Base-by-base conservation (phyloP, 2,329 filamentous ascomycete genomes). In the Fusarium fujikuroi region DNA sequence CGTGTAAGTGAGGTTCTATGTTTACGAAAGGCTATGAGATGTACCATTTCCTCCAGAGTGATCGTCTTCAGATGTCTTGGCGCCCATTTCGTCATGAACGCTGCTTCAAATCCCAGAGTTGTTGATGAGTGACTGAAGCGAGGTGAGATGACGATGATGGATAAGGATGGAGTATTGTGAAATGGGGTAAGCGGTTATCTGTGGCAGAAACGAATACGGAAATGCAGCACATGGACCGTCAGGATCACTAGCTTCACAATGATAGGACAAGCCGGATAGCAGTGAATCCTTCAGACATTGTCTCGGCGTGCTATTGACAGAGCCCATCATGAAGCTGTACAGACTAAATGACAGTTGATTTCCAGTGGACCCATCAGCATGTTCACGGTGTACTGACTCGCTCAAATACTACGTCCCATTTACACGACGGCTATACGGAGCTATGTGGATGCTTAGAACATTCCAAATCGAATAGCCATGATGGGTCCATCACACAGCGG, bases 11-110 rank as follows among this genome's bases (percentile, higher is more conserved):
- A 44, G 28, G 9, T 23, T 37, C 4, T 14, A 37, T 15, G 19
- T 7, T 36, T 18, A 15, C 6, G 42, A 19, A 40, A 15, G 32
- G 23, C 19, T 42, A 23, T 39, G 28, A 11, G n/a, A 30, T 52
- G 32, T 80, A 84, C 82, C 78, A 74, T 81, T 72, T 60, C 76
- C 72, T 53, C 74, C 72, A 30, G 75, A 81, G 58, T 69, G 71
- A 49, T 84, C 78, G 54, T 83, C 76, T 77, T 84, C 81, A 39
- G 76, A 78, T 66, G 79, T 83, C 74, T 83, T 84, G 50, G 83
- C 82, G 62, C 83, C 83, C 83, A 84, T 84, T 63, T 71, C 77
- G 75, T 76, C 77, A 79, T 79, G 69, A 75, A 74, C 63, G 57
- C 60, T 66, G 37, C n/a, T 70, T 71, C 28, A 54, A 44, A 44